phyloP scores from a whole-genome alignment of 1,284 basidiomycete genomes.

The Coniferiporia sulphurascens region DNA sequence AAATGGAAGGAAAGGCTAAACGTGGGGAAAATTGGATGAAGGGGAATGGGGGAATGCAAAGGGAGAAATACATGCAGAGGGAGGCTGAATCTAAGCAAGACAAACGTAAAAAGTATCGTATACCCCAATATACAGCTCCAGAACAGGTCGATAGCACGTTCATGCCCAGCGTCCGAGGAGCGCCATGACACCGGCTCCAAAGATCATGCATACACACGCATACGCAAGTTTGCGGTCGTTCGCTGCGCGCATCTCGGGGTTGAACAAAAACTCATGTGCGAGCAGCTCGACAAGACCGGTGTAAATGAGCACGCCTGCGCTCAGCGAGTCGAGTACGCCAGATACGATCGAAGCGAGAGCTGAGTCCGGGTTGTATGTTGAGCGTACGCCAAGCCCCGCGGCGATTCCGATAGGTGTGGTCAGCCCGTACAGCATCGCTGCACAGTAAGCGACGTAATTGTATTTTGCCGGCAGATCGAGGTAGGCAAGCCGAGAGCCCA shows the following conservation, averaged over 20 bases:
- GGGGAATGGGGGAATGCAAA: not conserved
- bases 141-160: not conserved
- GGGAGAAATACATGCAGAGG: not conserved
- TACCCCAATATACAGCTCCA: not conserved
- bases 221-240: constrained; percentile 62
- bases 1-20: too few relatives aligned
- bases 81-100: not conserved
- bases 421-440: constrained; percentile 67
- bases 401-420: constrained; percentile 85
- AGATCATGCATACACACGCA: constrained; percentile 67
- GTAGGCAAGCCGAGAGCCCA: constrained; percentile 80
- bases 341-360: constrained; percentile 74
- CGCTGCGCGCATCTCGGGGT: constrained; percentile 72
- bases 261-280: constrained; percentile 91
- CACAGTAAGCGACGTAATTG: constrained; percentile 59
- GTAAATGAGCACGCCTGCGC: constrained; percentile 87
- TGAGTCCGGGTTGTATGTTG: constrained; percentile 77
- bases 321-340: constrained; percentile 82
- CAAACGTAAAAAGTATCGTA: not conserved
- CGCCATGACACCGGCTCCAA: constrained; percentile 80
- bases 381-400: constrained; percentile 77
- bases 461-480: constrained; percentile 60
- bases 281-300: constrained; percentile 90
- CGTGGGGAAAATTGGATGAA: too few relatives aligned
- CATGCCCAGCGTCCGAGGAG: constrained; percentile 83